Base-by-base conservation (phyloP, 2,329 filamentous ascomycete species). In the Arachnopeziza araneosa region DNA sequence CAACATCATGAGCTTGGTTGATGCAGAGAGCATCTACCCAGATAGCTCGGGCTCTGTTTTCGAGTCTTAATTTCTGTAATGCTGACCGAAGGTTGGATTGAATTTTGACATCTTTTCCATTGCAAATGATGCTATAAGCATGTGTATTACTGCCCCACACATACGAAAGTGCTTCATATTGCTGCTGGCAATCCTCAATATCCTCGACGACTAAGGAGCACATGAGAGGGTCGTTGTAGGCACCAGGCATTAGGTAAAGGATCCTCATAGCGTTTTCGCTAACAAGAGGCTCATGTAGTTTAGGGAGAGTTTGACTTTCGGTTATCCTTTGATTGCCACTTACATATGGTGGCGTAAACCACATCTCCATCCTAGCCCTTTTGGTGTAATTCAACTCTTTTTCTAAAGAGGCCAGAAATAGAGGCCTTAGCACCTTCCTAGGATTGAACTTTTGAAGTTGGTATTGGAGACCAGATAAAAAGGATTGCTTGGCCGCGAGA, bases 11-110 rank as follows among this genome's bases (percentile, higher is more conserved):
- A 21, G 19, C 24, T 24, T 56, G 54, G 21, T 56, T 24, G 22
- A 56, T 44, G n/a, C 54, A 56, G 12, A 56, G 30, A 44, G 54
- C 54, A 24, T 56, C 54, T 21, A 50, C 30, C 36, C 36, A 44
- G 36, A 44, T 53, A 3, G 36, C 36, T 44, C 36, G 10, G 17
- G 36, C 6, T 14, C 36, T 5, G 17, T 44, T 4, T 44, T 44
- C 6, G 2, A 44, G 17, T 44, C 36, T 44, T 44, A 44, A 14
- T 19, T 19, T 19, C 17, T 44, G 10, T 19, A 44, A 19, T 17
- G 36, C 36, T 19, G 36, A 44, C 17, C 10, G 36, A 19, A 44
- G 36, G 17, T 44, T 44, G 10, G 5, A 44, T 44, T 44, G 36
- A 12, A 44, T 44, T 44, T 44, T 14, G 36, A 44, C 17, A 19